Conservation (phyloP, 1,284 basidiomycete genomes). For the Ceratobasidium sp. region DNA sequence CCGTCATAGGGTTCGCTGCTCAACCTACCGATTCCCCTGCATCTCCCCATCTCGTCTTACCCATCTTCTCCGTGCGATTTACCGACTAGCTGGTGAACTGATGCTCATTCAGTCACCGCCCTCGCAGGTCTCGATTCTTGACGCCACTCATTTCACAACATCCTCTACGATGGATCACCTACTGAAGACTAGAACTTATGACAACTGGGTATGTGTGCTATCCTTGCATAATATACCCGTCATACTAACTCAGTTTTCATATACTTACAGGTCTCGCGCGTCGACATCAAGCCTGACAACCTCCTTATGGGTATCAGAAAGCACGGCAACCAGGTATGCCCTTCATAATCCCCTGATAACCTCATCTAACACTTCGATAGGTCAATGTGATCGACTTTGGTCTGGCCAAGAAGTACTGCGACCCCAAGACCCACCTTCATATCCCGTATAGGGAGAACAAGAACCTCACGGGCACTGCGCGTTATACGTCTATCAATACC, state of each 20-base stretch:
- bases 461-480: constrained; percentile 96
- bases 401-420: constrained; percentile 99
- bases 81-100: background rate
- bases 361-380: constrained; percentile 1
- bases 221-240: background rate
- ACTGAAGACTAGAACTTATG: background rate
- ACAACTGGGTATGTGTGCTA: background rate
- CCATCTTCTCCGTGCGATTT: background rate
- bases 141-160: background rate
- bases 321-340: constrained; percentile 6
- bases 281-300: constrained; percentile 20
- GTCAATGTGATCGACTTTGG: constrained; percentile 99
- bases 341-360: background rate
- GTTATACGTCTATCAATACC: constrained; percentile 99
- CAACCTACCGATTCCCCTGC: constrained; percentile 56
- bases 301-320: background rate
- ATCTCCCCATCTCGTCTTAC: background rate
- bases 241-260: background rate
- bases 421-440: constrained; percentile 99
- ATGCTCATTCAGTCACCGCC: background rate
- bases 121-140: background rate
- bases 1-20: constrained; percentile 70
- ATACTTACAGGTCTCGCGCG: background rate
- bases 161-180: background rate
- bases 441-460: constrained; percentile 99